A percentile compares a stretch with the other conserved stretches of the same genome.
Evolutionary conservation across 1,284 basidiomycete species (phyloP).

Genomic region (Hemileia vastatrix): DNA sequence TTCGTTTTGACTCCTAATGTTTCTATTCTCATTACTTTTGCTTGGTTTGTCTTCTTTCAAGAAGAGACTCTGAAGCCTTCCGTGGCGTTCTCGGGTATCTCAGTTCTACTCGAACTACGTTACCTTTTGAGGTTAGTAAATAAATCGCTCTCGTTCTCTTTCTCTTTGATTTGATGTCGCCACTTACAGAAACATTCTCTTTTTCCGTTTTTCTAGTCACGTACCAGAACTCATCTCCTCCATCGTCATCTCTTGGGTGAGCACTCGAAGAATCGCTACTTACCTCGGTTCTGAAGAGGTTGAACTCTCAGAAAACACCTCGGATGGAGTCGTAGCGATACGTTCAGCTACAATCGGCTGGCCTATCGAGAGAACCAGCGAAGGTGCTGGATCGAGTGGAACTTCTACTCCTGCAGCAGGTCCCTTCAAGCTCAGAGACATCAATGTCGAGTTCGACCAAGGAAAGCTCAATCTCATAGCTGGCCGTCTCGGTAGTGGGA

Average conservation of each 20-base stretch:
- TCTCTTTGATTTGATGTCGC: not conserved
- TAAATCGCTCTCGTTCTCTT: not conserved
- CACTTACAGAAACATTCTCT: not conserved
- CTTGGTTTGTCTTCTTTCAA: not conserved
- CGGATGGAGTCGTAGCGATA: not conserved
- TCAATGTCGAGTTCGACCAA: conserved; percentile 2
- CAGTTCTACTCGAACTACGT: conserved; percentile 5
- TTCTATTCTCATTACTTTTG: conserved; percentile 6
- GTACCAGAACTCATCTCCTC: not conserved
- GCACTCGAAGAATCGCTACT: not conserved
- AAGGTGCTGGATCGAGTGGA: not conserved
- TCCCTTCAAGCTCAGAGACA: conserved; percentile 8
- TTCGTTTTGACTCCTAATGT: conserved; percentile 4
- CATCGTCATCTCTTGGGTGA: not conserved
- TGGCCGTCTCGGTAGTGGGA: conserved; percentile 4
- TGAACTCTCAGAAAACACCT: not conserved
- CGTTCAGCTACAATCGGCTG: conserved; percentile 2
- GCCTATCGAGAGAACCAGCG: not conserved
- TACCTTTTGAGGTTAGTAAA: not conserved
- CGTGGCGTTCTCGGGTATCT: conserved; percentile 8
- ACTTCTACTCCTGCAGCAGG: no score
- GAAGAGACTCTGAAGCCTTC: conserved; percentile 1
- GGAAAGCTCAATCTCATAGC: not conserved
- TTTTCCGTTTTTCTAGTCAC: not conserved
- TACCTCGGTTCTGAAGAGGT: conserved; percentile 11